Evolutionary conservation across 257 asterid species (phyloP), one percentile per base, ranked within the genome.

Genomic region (Jacaranda copaia): DNA sequence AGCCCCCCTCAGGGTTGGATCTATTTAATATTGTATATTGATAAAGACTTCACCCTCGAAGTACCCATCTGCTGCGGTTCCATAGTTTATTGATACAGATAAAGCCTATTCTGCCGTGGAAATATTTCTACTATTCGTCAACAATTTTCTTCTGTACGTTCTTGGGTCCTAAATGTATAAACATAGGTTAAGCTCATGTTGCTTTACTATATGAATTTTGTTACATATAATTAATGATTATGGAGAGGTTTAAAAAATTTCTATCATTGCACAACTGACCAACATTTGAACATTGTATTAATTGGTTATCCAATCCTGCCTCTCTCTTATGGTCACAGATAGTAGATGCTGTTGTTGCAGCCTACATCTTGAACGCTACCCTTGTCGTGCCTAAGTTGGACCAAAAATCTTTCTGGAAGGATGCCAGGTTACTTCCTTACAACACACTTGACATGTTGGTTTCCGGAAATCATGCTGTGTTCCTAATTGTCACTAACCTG

Each of bases 361-460:
- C 97, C 20, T 83, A 88, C 80, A 90, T 92, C 78, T 84, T 92
- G 87, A 92, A 88, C 62, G 91, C 96, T 10, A 74, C 89, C 68
- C 91, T 92, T 48, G 88, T 92, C 19, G 87, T 92, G 64, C 97
- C 97, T 61, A 88, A 77, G 70, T 83, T 92, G 57, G 97, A 92
- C 81, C 88, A 88, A 25, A 82, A 85, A n/a, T 92, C 97, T 45
- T 92, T 83, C 88, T 92, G 97, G 97, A 90, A 88, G 76, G 97
- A 92, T 79, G 71, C 87, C 67, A 92, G 97, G 97, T 92, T 48
- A 36, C 6, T 67, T 48, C 51, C 9, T 52, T 14, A 5, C 12
- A 63, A 10, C 48, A 38, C 3, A 4, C 48, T 18, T 52, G 19
- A 45, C 64, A 40, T 35, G 10, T 68, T 42, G 38, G 53, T 35